Evolutionary conservation across 441 rosid genomes (phyloP), one percentile per base, ranked within the genome.

Genomic region (Macaranga tanarius): DNA sequence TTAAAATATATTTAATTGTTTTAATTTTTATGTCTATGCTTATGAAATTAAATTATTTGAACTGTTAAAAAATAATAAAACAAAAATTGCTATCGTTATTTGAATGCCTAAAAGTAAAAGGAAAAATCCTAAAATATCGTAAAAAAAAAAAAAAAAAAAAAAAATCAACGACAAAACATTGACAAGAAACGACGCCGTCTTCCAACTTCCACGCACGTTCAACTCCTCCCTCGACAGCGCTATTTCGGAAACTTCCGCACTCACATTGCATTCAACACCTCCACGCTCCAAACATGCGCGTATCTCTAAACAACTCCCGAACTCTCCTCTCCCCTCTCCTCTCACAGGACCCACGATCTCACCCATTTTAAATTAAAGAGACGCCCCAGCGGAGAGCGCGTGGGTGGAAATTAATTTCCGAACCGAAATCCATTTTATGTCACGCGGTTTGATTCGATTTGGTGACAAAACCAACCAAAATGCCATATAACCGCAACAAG

Each of bases 401-500:
- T 52, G 52, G 0, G 7, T 17, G 19, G 7, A 10, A 52, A 52
- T 5, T 2, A 19, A 52, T 9, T 19, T 52, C 19, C 52, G 5
- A 5, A 48, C 17, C 17, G n/a, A 13, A 11, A 52, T 0, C 10
- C 5, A 10, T 52, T 52, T 19, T 17, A 52, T 19, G 7, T 19
- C 54, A 65, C 56, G 69, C 69, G 56, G 69, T 48, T 65, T 67
- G 58, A 50, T 19, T 51, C 16, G 71, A 66, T 47, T 48, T 67
- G 45, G 60, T 19, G 71, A 51, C 51, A 34, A 34, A 34, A 31
- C 34, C 48, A 31, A n/a, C 47, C 15, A 57, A 40, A 38, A 16
- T 34, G 38, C 10, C 20, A 20, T 17, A 22, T 17, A 22, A 55
- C 34, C 15, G 34, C 62, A 22, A 19, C 23, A 50, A 64, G 65